Evolutionary conservation across 352 stramenopile species (phyloP).

Genomic region (Blastocystis sp.): DNA sequence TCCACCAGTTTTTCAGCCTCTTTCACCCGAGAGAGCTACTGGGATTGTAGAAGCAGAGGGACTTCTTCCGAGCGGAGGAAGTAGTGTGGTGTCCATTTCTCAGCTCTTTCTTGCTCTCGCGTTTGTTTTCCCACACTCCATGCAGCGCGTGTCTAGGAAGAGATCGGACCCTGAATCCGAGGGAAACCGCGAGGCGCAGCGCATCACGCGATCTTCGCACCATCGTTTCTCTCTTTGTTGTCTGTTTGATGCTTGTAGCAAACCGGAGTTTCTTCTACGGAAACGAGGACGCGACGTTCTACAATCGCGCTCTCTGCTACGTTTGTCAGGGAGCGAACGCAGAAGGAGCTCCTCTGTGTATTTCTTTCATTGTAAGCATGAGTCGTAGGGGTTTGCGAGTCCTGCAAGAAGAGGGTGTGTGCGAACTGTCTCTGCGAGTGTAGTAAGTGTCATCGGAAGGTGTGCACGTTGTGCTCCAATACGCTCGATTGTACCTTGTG

Average conservation of each 20-base stretch:
- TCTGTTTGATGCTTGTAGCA: neutral
- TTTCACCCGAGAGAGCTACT: neutral
- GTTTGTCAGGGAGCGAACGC: constrained; percentile 1
- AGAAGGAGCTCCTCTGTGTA: neutral
- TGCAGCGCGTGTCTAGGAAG: neutral
- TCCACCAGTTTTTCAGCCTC: neutral
- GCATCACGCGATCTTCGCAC: too few relatives aligned
- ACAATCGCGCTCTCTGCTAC: constrained; percentile 60
- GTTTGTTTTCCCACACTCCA: neutral
- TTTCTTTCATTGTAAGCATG: neutral
- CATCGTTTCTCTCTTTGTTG: too few relatives aligned
- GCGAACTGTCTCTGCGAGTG: constrained; percentile 18
- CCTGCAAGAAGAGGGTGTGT: constrained; percentile 34
- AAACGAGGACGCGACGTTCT: constrained; percentile 57
- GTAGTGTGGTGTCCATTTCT: too few relatives aligned
- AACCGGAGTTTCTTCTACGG: constrained; percentile 19
- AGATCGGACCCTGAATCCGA: too few relatives aligned
- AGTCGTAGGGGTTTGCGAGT: constrained; percentile 4
- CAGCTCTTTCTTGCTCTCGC: too few relatives aligned
- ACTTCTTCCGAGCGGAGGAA: too few relatives aligned
- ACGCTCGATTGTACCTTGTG: constrained; percentile 23
- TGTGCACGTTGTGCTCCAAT: constrained; percentile 60
- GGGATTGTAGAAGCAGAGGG: too few relatives aligned
- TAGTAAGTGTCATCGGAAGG: constrained; percentile 3
- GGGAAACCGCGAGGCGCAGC: too few relatives aligned